These are phyloP conservation scores for Cercospora sesami DNA, from an alignment of 2,329 filamentous ascomycete genomes.

Conservation along the genomic window DNA sequence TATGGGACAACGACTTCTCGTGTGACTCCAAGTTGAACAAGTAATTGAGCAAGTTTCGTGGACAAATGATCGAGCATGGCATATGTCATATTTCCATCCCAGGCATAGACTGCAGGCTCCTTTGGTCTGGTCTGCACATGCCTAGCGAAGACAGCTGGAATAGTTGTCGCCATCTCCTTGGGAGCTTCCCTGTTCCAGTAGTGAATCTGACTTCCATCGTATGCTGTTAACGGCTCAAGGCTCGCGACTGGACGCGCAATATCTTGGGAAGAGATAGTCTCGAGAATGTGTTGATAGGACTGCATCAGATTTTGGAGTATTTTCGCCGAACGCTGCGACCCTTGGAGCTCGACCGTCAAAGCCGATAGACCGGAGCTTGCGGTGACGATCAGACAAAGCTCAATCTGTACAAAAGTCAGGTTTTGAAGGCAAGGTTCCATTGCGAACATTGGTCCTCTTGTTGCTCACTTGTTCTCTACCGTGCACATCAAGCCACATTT, in stretches of 20 bases:
- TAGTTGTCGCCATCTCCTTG: neutral
- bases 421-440: neutral
- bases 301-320: neutral
- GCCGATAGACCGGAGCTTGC: fast-evolving
- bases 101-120: neutral
- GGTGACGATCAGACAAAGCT: neutral
- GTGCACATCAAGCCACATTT: neutral
- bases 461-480: neutral
- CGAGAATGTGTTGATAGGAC: neutral
- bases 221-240: neutral
- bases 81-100: neutral
- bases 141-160: neutral
- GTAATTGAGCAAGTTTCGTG: neutral
- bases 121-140: neutral
- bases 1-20: neutral
- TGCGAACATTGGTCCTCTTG: neutral
- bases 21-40: neutral
- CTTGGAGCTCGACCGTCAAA: neutral
- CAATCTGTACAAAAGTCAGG: neutral
- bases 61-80: neutral
- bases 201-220: neutral
- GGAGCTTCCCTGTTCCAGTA: neutral
- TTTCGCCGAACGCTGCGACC: neutral
- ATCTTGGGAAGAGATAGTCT: neutral
- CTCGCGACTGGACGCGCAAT: neutral